These are phyloP conservation scores for sorghum (Sorghum bicolor) DNA, from an alignment of 176 grass and related monocot species.

Conservation along the genomic window Sorghum_bicolor_NCBIv3 NC_012878.2:55932501-55933000, in stretches of 20 bases:
- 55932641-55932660: slow-evolving; percentile 12
- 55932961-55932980: not conserved
- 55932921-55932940: slow-evolving; percentile 4
- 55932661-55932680: not conserved
- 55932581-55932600: slow-evolving; percentile 96
- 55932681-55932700: not conserved
- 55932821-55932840: not conserved
- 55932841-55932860: slow-evolving; percentile 4
- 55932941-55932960: not conserved
- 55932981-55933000: not conserved
- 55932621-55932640: slow-evolving; percentile 60
- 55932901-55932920: not conserved
- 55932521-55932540: slow-evolving; percentile 40
- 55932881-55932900: not conserved
- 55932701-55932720: not conserved
- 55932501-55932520: not conserved
- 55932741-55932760: not conserved
- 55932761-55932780: not conserved
- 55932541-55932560: slow-evolving; percentile 69
- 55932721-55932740: not conserved
- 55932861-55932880: not conserved
- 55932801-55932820: not conserved
- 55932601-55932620: slow-evolving; percentile 84
- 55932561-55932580: slow-evolving; percentile 76
- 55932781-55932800: not conserved